These are phyloP conservation scores for Vitis cinerea DNA, from an alignment of 164 flowering plant species.

Conservation along the genomic window DNA sequence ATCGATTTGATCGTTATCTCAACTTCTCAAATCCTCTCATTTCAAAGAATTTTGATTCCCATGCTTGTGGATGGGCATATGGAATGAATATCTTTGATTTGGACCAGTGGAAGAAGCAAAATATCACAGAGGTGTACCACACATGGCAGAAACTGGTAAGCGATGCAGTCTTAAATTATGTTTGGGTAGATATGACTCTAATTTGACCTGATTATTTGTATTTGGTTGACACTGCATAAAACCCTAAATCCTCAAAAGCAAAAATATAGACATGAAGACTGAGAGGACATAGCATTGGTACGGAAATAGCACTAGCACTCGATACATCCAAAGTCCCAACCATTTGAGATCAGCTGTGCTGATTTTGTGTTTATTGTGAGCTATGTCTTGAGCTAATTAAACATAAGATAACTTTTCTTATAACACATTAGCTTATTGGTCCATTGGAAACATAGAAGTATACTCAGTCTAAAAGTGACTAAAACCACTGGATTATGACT, in stretches of 20 bases:
- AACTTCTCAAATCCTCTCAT: conserved; percentile 86
- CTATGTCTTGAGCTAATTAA: neutral
- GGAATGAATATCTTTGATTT: conserved; percentile 92
- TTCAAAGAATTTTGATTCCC: conserved; percentile 70
- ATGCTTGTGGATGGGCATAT: conserved; percentile 92
- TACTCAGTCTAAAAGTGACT: no score
- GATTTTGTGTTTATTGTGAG: no score
- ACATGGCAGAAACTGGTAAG: conserved; percentile 83
- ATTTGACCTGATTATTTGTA: neutral
- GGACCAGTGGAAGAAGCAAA: conserved; percentile 69
- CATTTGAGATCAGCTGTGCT: neutral
- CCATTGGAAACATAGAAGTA: neutral
- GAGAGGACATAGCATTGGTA: no score
- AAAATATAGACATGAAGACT: neutral
- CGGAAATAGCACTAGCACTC: no score
- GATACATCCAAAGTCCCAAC: neutral
- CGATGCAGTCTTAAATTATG: neutral
- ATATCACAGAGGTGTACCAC: conserved; percentile 76
- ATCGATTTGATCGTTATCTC: conserved; percentile 75
- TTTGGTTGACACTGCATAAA: neutral
- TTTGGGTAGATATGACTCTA: neutral
- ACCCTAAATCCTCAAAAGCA: neutral
- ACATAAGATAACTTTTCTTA: neutral
- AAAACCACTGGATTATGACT: neutral
- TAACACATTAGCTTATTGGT: neutral